phyloP scores from a whole-genome alignment of 768 basidiomycete genomes.

The Wakefieldia striispora region DNA sequence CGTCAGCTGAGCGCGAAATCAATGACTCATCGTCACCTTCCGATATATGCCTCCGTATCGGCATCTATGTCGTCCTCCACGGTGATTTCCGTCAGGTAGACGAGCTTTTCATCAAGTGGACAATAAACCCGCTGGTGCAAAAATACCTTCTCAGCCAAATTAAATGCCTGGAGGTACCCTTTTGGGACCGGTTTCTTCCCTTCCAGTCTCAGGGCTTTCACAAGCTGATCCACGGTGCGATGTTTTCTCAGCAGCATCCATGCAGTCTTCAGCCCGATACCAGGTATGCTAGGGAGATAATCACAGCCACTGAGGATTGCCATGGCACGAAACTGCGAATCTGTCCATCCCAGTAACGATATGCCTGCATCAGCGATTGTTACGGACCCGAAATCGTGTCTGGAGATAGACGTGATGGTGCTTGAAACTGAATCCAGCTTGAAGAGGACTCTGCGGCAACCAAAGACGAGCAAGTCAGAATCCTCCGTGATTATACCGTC shows the following conservation, averaged over 20 bases:
- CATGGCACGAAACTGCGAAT: constrained; percentile 89
- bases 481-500: constrained; percentile 97
- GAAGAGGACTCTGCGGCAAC: constrained; percentile 90
- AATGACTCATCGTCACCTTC: constrained; percentile 44
- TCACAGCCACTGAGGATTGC: constrained; percentile 92
- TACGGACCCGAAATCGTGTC: constrained; percentile 64
- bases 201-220: constrained; percentile 73
- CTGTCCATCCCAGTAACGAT: constrained; percentile 86
- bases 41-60: constrained; percentile 69
- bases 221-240: constrained; percentile 81
- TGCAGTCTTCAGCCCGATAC: constrained; percentile 93
- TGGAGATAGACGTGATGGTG: constrained; percentile 65
- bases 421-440: constrained; percentile 75
- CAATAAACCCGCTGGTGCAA: constrained; percentile 91
- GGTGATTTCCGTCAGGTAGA: constrained; percentile 64
- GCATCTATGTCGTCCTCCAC: constrained; percentile 52
- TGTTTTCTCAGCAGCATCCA: constrained; percentile 77
- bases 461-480: constrained; percentile 96
- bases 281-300: constrained; percentile 86
- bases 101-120: constrained; percentile 60
- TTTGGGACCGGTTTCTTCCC: constrained; percentile 81
- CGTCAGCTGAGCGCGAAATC: constrained; percentile 4
- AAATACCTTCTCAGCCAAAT: constrained; percentile 87
- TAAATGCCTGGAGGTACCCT: constrained; percentile 72
- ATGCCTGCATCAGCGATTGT: constrained; percentile 52